Conservation (phyloP, 768 basidiomycete genomes). For the Calvatia gigantea region DNA sequence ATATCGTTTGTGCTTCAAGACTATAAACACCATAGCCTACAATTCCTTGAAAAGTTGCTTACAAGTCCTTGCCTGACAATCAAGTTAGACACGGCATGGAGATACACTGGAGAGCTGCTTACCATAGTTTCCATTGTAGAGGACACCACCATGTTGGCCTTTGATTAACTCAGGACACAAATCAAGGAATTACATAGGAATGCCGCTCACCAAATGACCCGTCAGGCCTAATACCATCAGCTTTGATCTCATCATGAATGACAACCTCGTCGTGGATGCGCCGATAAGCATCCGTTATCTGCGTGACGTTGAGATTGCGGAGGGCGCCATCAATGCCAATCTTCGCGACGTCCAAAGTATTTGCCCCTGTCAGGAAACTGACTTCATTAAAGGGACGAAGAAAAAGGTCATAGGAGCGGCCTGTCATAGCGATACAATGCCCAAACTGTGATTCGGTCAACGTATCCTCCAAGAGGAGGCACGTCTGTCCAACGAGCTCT, state of each 20-base stretch:
- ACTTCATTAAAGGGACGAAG: slow-evolving; percentile 38
- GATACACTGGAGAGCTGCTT: slow-evolving; percentile 12
- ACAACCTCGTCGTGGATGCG: slow-evolving; percentile 51
- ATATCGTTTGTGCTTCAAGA: slow-evolving; percentile 52
- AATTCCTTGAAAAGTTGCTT: slow-evolving; percentile 12
- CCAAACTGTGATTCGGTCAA: slow-evolving; percentile 37
- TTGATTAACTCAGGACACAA: not conserved
- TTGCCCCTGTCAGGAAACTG: slow-evolving; percentile 58
- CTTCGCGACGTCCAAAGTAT: slow-evolving; percentile 61
- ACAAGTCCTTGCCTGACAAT: slow-evolving; percentile 42
- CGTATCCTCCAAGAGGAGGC: slow-evolving; percentile 48
- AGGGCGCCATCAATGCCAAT: slow-evolving; percentile 53
- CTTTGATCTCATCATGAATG: slow-evolving; percentile 40
- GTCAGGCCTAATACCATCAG: slow-evolving; percentile 60
- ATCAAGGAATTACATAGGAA: too few species aligned
- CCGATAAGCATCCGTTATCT: slow-evolving; percentile 46
- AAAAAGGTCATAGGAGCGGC: slow-evolving; percentile 48
- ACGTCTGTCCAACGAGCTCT: slow-evolving; percentile 49
- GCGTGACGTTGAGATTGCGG: slow-evolving; percentile 36
- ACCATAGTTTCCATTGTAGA: slow-evolving; percentile 75
- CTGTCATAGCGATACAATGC: slow-evolving; percentile 48
- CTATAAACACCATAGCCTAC: not conserved
- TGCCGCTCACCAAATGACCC: slow-evolving; percentile 40
- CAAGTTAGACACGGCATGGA: not conserved
- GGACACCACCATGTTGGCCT: slow-evolving; percentile 59